phyloP scores from a whole-genome alignment of 306 rosid species.

The Prinsepia uniflora region DNA sequence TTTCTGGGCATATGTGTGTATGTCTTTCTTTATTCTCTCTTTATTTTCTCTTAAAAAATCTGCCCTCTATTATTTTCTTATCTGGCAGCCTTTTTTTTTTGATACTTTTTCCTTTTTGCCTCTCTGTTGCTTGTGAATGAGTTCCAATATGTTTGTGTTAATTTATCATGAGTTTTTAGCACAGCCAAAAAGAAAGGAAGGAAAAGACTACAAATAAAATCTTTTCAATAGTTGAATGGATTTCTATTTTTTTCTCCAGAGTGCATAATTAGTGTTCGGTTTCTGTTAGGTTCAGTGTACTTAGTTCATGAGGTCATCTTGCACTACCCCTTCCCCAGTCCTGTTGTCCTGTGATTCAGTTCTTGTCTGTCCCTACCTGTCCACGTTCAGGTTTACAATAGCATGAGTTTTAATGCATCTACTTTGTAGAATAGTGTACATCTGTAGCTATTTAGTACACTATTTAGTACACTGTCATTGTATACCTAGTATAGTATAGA shows the following conservation, averaged over 20 bases:
- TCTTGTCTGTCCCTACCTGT: not conserved
- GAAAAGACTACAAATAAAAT: not conserved
- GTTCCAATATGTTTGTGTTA: not conserved
- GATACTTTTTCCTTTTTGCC: not conserved
- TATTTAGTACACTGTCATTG: too few relatives aligned
- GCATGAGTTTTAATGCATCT: not conserved
- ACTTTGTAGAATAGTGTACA: too few relatives aligned
- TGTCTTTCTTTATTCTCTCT: not conserved
- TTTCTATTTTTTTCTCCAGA: not conserved
- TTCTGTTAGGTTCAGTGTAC: not conserved
- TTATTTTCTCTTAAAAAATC: not conserved
- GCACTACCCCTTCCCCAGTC: not conserved
- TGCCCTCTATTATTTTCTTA: not conserved
- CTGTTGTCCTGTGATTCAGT: not conserved
- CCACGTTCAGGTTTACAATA: not conserved
- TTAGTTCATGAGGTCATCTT: not conserved
- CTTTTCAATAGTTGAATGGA: not conserved
- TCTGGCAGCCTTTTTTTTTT: not conserved
- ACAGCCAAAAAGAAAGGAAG: not conserved
- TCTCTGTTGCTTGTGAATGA: not conserved
- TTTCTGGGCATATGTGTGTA: too few relatives aligned
- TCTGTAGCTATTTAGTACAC: too few relatives aligned
- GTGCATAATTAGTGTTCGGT: not conserved
- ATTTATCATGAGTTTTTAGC: not conserved
- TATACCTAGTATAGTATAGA: too few relatives aligned